Conservation (phyloP, 2,329 filamentous ascomycete genomes). For the Aspergillus costaricaensis region DNA sequence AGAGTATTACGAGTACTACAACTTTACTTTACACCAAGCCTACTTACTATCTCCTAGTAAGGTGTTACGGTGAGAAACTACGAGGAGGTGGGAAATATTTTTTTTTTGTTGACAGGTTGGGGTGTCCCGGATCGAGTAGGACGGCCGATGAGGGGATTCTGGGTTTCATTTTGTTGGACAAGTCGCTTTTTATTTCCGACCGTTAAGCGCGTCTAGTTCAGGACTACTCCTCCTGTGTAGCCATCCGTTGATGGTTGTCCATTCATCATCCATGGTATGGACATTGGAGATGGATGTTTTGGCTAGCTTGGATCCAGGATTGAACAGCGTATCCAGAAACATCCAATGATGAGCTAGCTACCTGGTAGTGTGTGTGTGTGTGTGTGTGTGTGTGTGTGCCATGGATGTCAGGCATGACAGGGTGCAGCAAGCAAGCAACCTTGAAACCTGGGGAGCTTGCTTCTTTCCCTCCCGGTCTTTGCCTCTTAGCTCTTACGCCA, state of each 20-base stretch:
- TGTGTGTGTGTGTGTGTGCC: neutral
- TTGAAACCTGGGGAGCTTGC: neutral
- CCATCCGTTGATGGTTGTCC: neutral
- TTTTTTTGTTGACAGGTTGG: neutral
- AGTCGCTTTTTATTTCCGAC: constrained; percentile 2
- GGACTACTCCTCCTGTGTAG: no score
- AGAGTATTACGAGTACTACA: no score
- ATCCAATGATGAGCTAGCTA: neutral
- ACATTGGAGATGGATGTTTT: no score
- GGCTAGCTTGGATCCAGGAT: neutral
- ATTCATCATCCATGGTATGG: neutral
- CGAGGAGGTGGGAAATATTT: no score
- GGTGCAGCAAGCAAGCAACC: neutral
- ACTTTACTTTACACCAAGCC: no score
- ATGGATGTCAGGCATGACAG: neutral
- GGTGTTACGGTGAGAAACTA: neutral
- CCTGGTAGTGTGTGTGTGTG: neutral
- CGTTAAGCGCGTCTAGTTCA: constrained; percentile 1
- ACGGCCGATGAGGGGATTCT: neutral
- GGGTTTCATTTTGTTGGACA: neutral
- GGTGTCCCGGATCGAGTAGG: neutral
- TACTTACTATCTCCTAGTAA: neutral
- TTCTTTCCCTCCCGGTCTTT: no score
- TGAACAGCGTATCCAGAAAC: neutral
- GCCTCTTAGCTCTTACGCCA: no score